Evolutionary conservation across 345 rosid species (phyloP).

Genomic region (Bruguiera sexangula): DNA sequence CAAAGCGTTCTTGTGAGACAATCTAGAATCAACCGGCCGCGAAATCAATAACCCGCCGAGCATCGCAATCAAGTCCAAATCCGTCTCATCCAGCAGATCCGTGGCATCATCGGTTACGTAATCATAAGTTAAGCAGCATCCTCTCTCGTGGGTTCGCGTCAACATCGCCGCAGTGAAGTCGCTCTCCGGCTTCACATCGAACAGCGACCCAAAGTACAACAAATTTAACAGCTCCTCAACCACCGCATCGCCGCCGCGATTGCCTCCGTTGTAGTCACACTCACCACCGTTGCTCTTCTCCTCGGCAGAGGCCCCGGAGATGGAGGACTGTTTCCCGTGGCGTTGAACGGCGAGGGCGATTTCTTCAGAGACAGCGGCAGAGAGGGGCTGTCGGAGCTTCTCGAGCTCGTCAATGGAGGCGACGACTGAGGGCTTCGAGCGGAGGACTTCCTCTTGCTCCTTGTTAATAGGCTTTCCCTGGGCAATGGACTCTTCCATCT

Average conservation of each 20-base stretch:
- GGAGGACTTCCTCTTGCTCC: conserved; percentile 85
- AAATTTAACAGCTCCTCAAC: conserved; percentile 70
- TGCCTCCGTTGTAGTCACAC: not conserved
- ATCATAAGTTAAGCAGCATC: conserved; percentile 87
- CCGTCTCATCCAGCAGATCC: conserved; percentile 77
- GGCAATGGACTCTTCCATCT: conserved; percentile 72
- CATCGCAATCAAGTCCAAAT: conserved; percentile 68
- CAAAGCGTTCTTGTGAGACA: conserved; percentile 81
- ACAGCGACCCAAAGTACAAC: conserved; percentile 73
- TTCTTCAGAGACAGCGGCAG: conserved; percentile 72
- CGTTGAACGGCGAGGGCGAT: conserved; percentile 43
- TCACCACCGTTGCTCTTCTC: not conserved
- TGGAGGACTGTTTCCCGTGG: conserved; percentile 3
- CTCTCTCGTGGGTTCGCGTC: conserved; percentile 83
- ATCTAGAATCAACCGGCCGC: conserved; percentile 71
- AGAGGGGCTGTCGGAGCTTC: conserved; percentile 69
- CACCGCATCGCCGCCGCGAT: conserved; percentile 10
- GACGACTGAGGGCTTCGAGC: conserved; percentile 63
- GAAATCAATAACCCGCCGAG: conserved; percentile 65
- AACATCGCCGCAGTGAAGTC: conserved; percentile 76
- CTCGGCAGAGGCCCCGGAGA: not conserved
- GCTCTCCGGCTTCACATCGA: conserved; percentile 74
- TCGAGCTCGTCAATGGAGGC: conserved; percentile 83
- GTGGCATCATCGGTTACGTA: conserved; percentile 88
- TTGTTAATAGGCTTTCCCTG: conserved; percentile 80